Percentiles rank a stretch among this genome's conserved stretches.
These are phyloP conservation scores for Cryptosporidium sp. DNA, from an alignment of 169 alveolate genomes.

Conservation along the genomic window DNA sequence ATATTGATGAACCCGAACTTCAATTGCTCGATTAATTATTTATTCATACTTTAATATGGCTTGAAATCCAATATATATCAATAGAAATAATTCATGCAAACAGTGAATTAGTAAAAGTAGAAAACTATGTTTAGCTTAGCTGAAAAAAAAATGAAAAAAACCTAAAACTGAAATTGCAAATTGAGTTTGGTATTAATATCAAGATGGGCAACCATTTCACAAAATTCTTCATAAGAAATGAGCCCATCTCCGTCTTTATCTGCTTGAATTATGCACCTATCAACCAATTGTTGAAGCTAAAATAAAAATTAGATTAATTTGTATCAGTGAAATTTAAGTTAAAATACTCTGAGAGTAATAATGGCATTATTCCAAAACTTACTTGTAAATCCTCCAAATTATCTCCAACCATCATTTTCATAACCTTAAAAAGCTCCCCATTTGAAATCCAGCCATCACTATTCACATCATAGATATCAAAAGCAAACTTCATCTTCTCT, in stretches of 20 bases:
- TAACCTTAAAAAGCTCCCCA: slow-evolving; percentile 96
- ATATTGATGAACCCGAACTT: not conserved
- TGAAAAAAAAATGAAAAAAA: not conserved
- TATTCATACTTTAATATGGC: not conserved
- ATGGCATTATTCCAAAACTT: slow-evolving; percentile 17
- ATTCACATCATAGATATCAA: slow-evolving; percentile 95
- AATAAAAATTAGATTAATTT: slow-evolving; percentile 6
- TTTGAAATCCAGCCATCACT: slow-evolving; percentile 96
- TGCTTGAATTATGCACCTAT: slow-evolving; percentile 96
- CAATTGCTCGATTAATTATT: too few species aligned
- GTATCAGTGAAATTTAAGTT: not conserved
- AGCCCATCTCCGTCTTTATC: slow-evolving; percentile 97
- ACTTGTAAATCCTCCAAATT: slow-evolving; percentile 94
- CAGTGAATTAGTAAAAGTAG: too few species aligned
- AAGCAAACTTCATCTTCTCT: slow-evolving; percentile 94
- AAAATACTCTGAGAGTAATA: not conserved
- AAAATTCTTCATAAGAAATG: slow-evolving; percentile 95
- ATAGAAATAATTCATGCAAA: not conserved
- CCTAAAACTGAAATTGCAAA: slow-evolving; percentile 77
- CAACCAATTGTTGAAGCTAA: slow-evolving; percentile 95
- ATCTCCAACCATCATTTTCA: slow-evolving; percentile 98
- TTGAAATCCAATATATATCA: not conserved
- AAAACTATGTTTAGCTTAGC: too few species aligned
- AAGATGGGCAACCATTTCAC: slow-evolving; percentile 88
- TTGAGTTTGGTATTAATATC: slow-evolving; percentile 86